Percentiles rank a stretch among this genome's conserved stretches.
Evolutionary conservation across 1,139 yeast genomes (phyloP).

Genomic region (Meyerozyma sp.): DNA sequence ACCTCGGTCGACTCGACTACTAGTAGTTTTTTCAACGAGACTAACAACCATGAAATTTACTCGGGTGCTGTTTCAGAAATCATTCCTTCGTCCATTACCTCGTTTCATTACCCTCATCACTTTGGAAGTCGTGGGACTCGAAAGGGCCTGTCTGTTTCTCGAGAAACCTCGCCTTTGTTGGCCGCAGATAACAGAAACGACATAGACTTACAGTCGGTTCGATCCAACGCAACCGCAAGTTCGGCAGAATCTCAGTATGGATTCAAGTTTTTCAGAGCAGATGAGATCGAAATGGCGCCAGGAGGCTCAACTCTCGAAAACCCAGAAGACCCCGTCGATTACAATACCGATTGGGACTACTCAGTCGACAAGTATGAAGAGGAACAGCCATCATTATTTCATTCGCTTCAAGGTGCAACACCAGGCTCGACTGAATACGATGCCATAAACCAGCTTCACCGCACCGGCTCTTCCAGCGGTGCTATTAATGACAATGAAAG

Average conservation of each 20-base stretch:
- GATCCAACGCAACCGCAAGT: constrained; percentile 22
- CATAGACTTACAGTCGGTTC: constrained; percentile 21
- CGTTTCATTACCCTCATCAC: constrained; percentile 73
- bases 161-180: constrained; percentile 38
- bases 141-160: constrained; percentile 19
- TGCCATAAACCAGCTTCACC: neutral
- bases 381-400: constrained; percentile 12
- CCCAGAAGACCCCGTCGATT: constrained; percentile 48
- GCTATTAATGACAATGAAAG: constrained; percentile 10
- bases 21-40: constrained; percentile 31
- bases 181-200: constrained; percentile 17
- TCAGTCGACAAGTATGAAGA: constrained; percentile 44
- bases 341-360: constrained; percentile 68
- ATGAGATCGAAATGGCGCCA: constrained; percentile 80
- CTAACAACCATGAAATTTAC: constrained; percentile 64
- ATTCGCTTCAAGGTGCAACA: neutral
- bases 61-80: constrained; percentile 89
- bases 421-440: neutral
- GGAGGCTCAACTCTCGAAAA: constrained; percentile 80
- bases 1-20: constrained; percentile 31
- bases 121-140: constrained; percentile 29
- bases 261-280: constrained; percentile 77
- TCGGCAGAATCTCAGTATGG: constrained; percentile 34
- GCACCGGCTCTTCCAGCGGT: neutral
- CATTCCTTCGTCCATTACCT: constrained; percentile 83